Conservation (phyloP, 2,329 filamentous ascomycete species). For the Westerdykella ornata region DNA sequence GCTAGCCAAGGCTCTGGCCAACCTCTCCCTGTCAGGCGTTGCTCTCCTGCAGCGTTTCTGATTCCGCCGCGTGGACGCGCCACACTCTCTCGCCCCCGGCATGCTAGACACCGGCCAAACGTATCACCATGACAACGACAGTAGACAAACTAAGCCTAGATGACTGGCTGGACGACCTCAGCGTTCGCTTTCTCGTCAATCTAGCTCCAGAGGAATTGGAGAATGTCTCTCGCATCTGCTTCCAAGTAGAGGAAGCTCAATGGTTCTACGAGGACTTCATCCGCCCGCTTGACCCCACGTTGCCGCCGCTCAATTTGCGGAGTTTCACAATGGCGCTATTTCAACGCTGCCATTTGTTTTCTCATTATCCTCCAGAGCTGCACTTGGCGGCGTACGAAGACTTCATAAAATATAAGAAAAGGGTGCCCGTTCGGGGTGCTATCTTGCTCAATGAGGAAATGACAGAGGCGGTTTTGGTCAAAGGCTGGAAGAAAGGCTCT, state of each 20-base stretch:
- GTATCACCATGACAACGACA: constrained; percentile 50
- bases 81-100: constrained; percentile 35
- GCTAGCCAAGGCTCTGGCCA: too few species aligned
- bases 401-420: constrained; percentile 89
- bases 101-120: constrained; percentile 54
- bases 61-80: too few species aligned
- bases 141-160: constrained; percentile 72
- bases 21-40: too few species aligned
- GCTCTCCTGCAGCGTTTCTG: too few species aligned
- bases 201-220: constrained; percentile 84
- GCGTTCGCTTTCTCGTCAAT: constrained; percentile 97
- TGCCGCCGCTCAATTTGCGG: constrained; percentile 79
- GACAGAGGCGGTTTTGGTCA: constrained; percentile 88
- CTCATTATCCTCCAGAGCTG: constrained; percentile 68
- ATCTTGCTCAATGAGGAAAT: constrained; percentile 91
- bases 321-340: constrained; percentile 87
- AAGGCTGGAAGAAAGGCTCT: constrained; percentile 94
- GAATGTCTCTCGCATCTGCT: constrained; percentile 89
- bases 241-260: constrained; percentile 98
- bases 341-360: constrained; percentile 84
- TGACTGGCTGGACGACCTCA: constrained; percentile 97
- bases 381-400: constrained; percentile 81
- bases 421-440: constrained; percentile 87
- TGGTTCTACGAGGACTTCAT: constrained; percentile 99
- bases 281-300: constrained; percentile 73